Conservation (phyloP, 1,284 basidiomycete species). For the Marasmius oreades region DNA sequence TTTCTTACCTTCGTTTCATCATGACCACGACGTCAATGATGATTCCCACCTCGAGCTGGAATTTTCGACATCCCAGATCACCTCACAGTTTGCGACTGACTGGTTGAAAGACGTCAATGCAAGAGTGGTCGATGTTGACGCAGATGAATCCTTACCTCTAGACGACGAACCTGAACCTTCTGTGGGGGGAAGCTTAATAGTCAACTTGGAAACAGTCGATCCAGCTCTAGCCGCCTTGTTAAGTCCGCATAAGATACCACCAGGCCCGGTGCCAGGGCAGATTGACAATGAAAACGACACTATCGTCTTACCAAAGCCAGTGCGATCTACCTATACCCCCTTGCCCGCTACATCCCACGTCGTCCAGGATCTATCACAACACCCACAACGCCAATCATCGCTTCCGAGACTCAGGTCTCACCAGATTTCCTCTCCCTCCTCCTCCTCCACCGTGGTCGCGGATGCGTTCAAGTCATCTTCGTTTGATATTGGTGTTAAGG, state of each 20-base stretch:
- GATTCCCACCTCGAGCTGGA: constrained; percentile 1
- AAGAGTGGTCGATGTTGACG: constrained; percentile 6
- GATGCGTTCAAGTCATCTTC: neutral
- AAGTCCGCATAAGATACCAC: constrained; percentile 10
- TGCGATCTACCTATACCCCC: neutral
- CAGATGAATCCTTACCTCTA: neutral
- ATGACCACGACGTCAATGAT: neutral
- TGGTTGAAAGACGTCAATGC: constrained; percentile 7
- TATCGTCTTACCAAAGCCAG: neutral
- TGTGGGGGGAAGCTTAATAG: neutral
- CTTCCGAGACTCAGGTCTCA: neutral
- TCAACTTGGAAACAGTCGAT: constrained; percentile 8
- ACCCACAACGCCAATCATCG: too few relatives aligned
- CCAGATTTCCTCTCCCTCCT: neutral
- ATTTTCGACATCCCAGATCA: constrained; percentile 1
- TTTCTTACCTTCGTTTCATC: neutral
- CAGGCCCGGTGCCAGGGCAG: neutral
- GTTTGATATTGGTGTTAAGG: neutral
- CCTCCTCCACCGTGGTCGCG: neutral
- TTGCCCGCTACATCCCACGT: neutral
- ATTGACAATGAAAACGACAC: neutral
- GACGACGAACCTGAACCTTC: neutral
- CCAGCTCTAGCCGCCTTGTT: constrained; percentile 9
- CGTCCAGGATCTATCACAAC: neutral
- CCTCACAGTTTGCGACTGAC: neutral